These are phyloP conservation scores for Paecilomyces niveus DNA, from an alignment of 2,329 filamentous ascomycete species.

Conservation along the genomic window DNA sequence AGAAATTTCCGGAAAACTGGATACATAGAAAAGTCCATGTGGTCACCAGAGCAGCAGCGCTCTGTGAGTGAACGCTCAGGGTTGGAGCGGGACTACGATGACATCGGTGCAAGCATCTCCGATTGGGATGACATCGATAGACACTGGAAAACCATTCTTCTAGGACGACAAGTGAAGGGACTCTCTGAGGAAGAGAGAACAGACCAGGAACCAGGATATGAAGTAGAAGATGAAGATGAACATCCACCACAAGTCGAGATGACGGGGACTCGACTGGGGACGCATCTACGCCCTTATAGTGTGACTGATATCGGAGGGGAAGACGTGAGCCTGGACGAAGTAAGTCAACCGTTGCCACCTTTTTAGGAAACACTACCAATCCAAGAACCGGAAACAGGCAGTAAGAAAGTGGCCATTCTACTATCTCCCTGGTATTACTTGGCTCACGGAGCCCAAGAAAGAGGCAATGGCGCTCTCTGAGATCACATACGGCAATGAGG, in stretches of 20 bases:
- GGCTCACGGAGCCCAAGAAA: conserved; percentile 14
- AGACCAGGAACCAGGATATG: not conserved
- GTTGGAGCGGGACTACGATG: not conserved
- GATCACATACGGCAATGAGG: conserved; percentile 16
- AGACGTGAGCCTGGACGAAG: not conserved
- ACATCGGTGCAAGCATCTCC: not conserved
- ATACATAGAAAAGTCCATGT: not conserved
- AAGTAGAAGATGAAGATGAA: not conserved
- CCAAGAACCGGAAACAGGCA: conserved; percentile 2
- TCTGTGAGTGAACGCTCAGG: not conserved
- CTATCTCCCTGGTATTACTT: conserved; percentile 11
- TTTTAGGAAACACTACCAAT: not conserved
- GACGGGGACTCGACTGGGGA: not conserved
- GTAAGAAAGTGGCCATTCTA: conserved; percentile 6
- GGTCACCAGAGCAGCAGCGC: not conserved
- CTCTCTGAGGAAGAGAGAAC: not conserved
- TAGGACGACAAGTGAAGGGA: conserved; percentile 1
- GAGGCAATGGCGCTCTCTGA: conserved; percentile 12
- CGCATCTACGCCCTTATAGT: not conserved
- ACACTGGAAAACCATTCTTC: conserved; percentile 4
- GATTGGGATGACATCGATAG: conserved; percentile 2
- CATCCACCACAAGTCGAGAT: too few relatives aligned
- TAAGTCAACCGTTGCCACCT: not conserved
- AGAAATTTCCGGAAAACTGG: not conserved
- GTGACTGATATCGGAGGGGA: not conserved